Evolutionary conservation across 768 basidiomycete species (phyloP).

Genomic region (Mycena latifolia): DNA sequence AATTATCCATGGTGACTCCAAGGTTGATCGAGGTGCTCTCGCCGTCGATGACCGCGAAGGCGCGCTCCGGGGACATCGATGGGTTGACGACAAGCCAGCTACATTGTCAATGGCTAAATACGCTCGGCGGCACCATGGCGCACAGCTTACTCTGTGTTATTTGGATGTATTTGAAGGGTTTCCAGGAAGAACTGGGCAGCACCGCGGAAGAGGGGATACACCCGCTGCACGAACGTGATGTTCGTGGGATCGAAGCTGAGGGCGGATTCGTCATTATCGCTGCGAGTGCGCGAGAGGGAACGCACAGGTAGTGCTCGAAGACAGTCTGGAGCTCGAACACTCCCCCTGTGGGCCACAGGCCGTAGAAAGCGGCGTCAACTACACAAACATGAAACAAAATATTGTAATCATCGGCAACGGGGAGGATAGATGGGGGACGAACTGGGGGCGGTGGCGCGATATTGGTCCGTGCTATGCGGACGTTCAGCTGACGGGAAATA

Average conservation of each 20-base stretch:
- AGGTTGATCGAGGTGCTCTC: constrained; percentile 17
- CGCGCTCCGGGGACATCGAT: constrained; percentile 16
- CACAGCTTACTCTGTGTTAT: constrained; percentile 16
- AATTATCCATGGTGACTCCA: constrained; percentile 33
- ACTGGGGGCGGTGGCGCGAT: constrained; percentile 22
- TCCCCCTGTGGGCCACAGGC: constrained; percentile 33
- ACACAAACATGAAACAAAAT: not conserved
- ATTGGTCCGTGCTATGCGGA: constrained; percentile 27
- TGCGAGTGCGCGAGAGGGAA: not conserved
- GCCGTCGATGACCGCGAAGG: constrained; percentile 14
- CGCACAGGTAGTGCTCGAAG: constrained; percentile 33
- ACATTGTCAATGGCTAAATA: not conserved
- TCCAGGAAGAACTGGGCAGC: constrained; percentile 26
- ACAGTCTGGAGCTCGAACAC: constrained; percentile 33
- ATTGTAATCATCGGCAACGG: too few relatives aligned
- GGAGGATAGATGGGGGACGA: not conserved
- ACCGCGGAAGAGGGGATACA: constrained; percentile 24
- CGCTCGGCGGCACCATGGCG: not conserved
- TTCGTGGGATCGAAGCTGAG: constrained; percentile 27
- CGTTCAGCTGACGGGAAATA: too few relatives aligned
- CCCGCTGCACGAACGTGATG: constrained; percentile 24
- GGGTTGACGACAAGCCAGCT: constrained; percentile 28
- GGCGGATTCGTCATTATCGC: not conserved
- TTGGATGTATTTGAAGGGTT: constrained; percentile 19
- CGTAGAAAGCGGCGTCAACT: constrained; percentile 38